phyloP scores from a whole-genome alignment of 768 basidiomycete genomes.

The Boletus pseudo-olivaceus region DNA sequence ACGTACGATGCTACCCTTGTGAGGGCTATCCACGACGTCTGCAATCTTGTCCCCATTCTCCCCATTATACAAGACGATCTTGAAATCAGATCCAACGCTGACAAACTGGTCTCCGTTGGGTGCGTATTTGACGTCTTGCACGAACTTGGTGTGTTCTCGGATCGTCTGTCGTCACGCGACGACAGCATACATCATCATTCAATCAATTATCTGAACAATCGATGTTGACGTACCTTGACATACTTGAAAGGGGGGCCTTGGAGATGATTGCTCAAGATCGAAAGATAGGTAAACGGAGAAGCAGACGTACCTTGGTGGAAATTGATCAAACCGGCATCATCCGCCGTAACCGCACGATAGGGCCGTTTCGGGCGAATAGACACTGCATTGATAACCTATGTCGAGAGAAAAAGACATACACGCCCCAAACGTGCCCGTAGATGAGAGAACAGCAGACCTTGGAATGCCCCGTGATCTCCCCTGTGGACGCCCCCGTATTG shows the following conservation, averaged over 20 bases:
- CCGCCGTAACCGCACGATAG: conserved; percentile 85
- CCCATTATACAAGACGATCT: conserved; percentile 87
- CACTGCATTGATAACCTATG: conserved; percentile 80
- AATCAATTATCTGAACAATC: neutral
- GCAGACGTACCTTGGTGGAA: conserved; percentile 67
- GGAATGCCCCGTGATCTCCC: conserved; percentile 85
- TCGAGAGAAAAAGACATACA: neutral
- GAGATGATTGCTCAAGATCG: neutral
- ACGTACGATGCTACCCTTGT: conserved; percentile 75
- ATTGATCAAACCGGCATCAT: conserved; percentile 77
- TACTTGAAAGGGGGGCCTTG: conserved; percentile 85
- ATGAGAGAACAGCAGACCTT: conserved; percentile 49
- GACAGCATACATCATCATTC: neutral
- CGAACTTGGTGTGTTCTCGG: conserved; percentile 86
- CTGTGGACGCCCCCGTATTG: conserved; percentile 79
- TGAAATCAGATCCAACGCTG: conserved; percentile 86
- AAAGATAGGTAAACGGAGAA: neutral
- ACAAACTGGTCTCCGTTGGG: conserved; percentile 80
- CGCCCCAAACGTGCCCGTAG: neutral
- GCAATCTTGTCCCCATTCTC: conserved; percentile 75
- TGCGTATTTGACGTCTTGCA: conserved; percentile 85
- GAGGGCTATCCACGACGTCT: conserved; percentile 64
- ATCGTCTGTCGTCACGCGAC: conserved; percentile 51
- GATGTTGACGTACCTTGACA: conserved; percentile 53
- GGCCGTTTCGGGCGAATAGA: conserved; percentile 86